Evolutionary conservation across 23 red algal species (phyloP).

Genomic region (Gracilaria gracilis): DNA sequence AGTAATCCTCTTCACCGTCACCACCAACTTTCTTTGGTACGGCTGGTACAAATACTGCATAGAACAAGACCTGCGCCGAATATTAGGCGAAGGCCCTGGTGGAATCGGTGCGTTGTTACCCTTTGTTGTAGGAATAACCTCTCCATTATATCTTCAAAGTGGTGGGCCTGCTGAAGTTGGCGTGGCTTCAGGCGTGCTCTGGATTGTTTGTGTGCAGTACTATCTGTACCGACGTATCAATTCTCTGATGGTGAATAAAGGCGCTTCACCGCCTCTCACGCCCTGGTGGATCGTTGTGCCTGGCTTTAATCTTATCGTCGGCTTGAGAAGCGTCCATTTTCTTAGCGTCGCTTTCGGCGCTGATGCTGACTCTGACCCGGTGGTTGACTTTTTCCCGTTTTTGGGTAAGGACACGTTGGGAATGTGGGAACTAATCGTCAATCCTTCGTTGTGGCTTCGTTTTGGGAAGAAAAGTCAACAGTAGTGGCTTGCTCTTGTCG

Average conservation of each 20-base stretch:
- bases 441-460: constrained; percentile 58
- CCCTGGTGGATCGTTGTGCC: constrained; percentile 69
- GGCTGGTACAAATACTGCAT: constrained; percentile 76
- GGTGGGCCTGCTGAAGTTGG: constrained; percentile 6
- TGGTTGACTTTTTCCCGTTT: constrained; percentile 60
- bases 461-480: not conserved
- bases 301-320: constrained; percentile 70
- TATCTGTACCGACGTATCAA: constrained; percentile 63
- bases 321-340: constrained; percentile 66
- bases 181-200: constrained; percentile 26
- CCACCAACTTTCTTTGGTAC: constrained; percentile 70
- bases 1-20: constrained; percentile 49
- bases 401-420: constrained; percentile 52
- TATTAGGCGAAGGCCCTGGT: constrained; percentile 40
- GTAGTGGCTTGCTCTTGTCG: not conserved
- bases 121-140: constrained; percentile 59
- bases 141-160: constrained; percentile 41
- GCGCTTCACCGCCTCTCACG: constrained; percentile 20
- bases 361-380: constrained; percentile 20
- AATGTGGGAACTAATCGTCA: constrained; percentile 44
- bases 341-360: constrained; percentile 47
- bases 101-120: constrained; percentile 51
- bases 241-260: constrained; percentile 14
- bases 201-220: constrained; percentile 66
- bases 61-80: constrained; percentile 59